A percentile compares a stretch with the other conserved stretches of the same genome.
These are phyloP conservation scores for Solanum sparsipilum DNA, from an alignment of 257 asterid genomes.

Conservation along the genomic window DNA sequence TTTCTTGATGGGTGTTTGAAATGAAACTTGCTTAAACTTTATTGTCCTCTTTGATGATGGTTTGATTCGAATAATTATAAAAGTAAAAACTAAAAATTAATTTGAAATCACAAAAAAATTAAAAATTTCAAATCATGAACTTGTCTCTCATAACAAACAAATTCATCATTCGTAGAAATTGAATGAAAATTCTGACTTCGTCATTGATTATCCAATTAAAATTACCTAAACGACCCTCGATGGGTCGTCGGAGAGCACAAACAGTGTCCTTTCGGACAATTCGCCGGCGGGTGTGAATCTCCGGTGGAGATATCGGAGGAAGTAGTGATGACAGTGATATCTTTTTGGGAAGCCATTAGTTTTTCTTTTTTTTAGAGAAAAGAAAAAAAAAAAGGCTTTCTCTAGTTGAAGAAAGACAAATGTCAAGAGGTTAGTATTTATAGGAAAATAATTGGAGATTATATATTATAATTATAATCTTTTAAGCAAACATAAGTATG, in stretches of 20 bases:
- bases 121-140: background rate
- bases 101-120: background rate
- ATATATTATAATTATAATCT: background rate
- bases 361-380: background rate
- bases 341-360: background rate
- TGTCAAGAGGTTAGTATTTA: background rate
- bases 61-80: background rate
- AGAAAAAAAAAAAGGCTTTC: background rate
- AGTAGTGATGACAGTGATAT: background rate
- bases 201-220: background rate
- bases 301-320: background rate
- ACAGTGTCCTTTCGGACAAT: conserved; percentile 11
- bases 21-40: background rate
- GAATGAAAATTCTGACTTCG: background rate
- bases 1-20: background rate
- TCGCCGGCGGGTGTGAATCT: background rate
- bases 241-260: conserved; percentile 18
- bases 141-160: background rate
- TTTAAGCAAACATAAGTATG: background rate
- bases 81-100: background rate
- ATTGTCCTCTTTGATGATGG: background rate
- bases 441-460: background rate
- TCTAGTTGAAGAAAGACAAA: background rate
- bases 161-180: background rate
- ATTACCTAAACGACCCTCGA: conserved; percentile 8